Conservation (phyloP, 1,284 basidiomycete genomes). For the Sporisorium scitamineum region DNA sequence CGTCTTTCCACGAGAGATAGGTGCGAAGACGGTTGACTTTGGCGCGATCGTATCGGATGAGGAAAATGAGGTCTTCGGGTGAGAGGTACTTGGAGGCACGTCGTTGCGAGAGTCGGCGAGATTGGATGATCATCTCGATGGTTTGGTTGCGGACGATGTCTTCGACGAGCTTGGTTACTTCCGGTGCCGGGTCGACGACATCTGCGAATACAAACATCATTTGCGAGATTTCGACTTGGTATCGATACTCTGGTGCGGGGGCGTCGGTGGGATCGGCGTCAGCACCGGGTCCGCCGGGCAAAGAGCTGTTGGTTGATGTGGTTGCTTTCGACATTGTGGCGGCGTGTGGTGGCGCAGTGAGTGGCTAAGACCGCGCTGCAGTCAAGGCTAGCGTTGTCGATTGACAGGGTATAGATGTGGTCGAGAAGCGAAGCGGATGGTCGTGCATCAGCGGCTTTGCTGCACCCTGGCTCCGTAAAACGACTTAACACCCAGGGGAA, state of each 20-base stretch:
- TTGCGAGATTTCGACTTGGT: slow-evolving; percentile 79
- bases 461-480: too few relatives aligned
- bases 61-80: slow-evolving; percentile 94
- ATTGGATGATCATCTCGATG: slow-evolving; percentile 92
- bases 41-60: slow-evolving; percentile 92
- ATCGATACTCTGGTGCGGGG: slow-evolving; percentile 53
- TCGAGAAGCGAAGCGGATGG: neutral
- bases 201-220: slow-evolving; percentile 99
- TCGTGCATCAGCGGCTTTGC: neutral
- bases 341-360: too few relatives aligned
- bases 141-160: slow-evolving; percentile 94
- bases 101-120: slow-evolving; percentile 82
- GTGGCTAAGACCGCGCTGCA: too few relatives aligned
- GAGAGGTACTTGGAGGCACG: slow-evolving; percentile 86
- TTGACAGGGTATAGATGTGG: too few relatives aligned
- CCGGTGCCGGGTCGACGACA: slow-evolving; percentile 86
- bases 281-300: slow-evolving; percentile 13
- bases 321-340: slow-evolving; percentile 35
- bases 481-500: neutral
- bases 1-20: slow-evolving; percentile 98
- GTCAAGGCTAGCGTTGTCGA: too few relatives aligned
- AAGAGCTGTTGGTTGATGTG: slow-evolving; percentile 7
- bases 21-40: slow-evolving; percentile 93
- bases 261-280: slow-evolving; percentile 20
- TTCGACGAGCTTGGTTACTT: slow-evolving; percentile 91